These are phyloP conservation scores for Herpotrichia juniperi DNA, from an alignment of 2,329 filamentous ascomycete genomes.

Conservation along the genomic window DNA sequence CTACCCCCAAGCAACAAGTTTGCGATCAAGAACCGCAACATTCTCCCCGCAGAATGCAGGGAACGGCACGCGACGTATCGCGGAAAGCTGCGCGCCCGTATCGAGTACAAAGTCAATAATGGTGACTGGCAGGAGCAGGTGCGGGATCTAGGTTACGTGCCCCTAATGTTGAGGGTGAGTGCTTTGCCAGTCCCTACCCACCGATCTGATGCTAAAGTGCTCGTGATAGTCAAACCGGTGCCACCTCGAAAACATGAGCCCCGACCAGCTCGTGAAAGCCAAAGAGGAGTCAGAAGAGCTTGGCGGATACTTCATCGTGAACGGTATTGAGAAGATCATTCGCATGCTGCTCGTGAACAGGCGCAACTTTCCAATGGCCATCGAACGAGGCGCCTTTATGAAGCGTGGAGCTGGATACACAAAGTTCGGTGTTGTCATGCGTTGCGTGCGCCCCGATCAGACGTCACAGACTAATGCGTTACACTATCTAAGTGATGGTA, in stretches of 20 bases:
- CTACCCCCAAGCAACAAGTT: slow-evolving; percentile 85
- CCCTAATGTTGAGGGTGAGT: slow-evolving; percentile 87
- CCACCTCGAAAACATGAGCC: slow-evolving; percentile 85
- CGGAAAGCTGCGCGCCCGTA: slow-evolving; percentile 79
- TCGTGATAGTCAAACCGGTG: slow-evolving; percentile 78
- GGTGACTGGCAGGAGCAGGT: slow-evolving; percentile 82
- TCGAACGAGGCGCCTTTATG: slow-evolving; percentile 86
- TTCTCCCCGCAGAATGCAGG: slow-evolving; percentile 90
- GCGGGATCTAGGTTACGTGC: slow-evolving; percentile 85
- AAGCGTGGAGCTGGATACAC: slow-evolving; percentile 89
- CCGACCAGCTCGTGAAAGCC: slow-evolving; percentile 78
- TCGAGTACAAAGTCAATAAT: slow-evolving; percentile 88
- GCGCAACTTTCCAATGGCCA: slow-evolving; percentile 94
- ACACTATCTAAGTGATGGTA: slow-evolving; percentile 94
- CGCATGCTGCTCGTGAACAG: slow-evolving; percentile 88
- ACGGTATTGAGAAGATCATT: slow-evolving; percentile 96
- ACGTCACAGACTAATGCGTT: slow-evolving; percentile 97
- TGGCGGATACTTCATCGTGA: slow-evolving; percentile 96
- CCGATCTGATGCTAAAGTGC: slow-evolving; percentile 26
- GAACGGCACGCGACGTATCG: slow-evolving; percentile 92
- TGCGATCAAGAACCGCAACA: slow-evolving; percentile 77
- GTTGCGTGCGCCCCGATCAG: slow-evolving; percentile 94
- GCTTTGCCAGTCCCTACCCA: slow-evolving; percentile 15
- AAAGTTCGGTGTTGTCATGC: slow-evolving; percentile 86
- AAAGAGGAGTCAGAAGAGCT: slow-evolving; percentile 97